Evolutionary conservation across 2,329 filamentous ascomycete genomes (phyloP).

Genomic region (Alternaria burnsii): DNA sequence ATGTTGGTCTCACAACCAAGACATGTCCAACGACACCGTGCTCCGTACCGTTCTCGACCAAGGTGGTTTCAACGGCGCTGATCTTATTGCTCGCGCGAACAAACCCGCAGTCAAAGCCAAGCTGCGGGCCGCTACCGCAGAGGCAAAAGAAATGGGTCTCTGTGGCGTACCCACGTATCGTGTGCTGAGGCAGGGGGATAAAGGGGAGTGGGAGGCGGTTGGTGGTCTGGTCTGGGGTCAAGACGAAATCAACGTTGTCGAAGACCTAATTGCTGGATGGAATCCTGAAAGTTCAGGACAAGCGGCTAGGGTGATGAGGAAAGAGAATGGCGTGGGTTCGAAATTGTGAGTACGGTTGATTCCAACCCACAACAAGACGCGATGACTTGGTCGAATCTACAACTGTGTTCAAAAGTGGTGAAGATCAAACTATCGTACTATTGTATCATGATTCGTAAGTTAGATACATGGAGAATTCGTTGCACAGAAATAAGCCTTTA

Average conservation of each 20-base stretch:
- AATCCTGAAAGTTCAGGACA: constrained; percentile 16
- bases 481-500: neutral
- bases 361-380: neutral
- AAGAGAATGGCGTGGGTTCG: neutral
- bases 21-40: constrained; percentile 39
- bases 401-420: neutral
- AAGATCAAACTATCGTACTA: neutral
- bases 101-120: constrained; percentile 31
- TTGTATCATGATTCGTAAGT: neutral
- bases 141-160: constrained; percentile 42
- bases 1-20: constrained; percentile 44
- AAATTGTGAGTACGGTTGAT: constrained; percentile 8
- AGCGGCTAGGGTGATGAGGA: constrained; percentile 18
- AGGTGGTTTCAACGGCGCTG: constrained; percentile 37
- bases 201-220: constrained; percentile 24
- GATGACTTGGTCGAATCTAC: neutral
- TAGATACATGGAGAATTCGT: neutral
- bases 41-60: constrained; percentile 34
- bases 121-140: constrained; percentile 40
- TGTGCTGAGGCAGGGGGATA: constrained; percentile 25
- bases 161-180: constrained; percentile 48
- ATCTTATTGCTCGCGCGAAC: constrained; percentile 39
- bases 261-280: constrained; percentile 49
- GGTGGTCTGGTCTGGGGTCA: constrained; percentile 47
- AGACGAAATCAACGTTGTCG: constrained; percentile 45